Percentiles rank a stretch among this genome's conserved stretches.
phyloP scores from a whole-genome alignment of 116 monocot genomes.

The Posidonia oceanica region DNA sequence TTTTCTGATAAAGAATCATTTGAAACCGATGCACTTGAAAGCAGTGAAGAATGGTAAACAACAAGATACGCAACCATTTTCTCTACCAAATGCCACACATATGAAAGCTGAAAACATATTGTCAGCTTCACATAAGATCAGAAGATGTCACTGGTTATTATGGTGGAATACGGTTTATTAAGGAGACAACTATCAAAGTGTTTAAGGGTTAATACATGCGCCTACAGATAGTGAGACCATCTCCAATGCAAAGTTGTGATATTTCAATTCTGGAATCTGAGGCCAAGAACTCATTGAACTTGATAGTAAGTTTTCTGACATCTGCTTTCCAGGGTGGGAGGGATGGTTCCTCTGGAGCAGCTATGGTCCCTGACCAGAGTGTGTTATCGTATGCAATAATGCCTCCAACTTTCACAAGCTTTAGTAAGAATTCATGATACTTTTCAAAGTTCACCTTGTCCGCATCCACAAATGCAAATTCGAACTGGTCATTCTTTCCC shows the following conservation, averaged over 20 bases:
- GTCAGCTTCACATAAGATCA: too few relatives aligned
- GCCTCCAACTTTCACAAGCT: slow-evolving; percentile 21
- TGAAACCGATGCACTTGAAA: too few relatives aligned
- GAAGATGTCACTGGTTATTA: too few relatives aligned
- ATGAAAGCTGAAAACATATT: too few relatives aligned
- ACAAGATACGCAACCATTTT: too few relatives aligned
- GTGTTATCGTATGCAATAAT: slow-evolving; percentile 28
- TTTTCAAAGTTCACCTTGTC: slow-evolving; percentile 20
- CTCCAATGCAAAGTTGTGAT: slow-evolving; percentile 20
- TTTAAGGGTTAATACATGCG: too few relatives aligned
- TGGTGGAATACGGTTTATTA: too few relatives aligned
- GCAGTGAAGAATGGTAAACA: too few relatives aligned
- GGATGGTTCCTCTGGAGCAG: background rate
- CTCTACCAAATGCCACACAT: too few relatives aligned
- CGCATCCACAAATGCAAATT: slow-evolving; percentile 35
- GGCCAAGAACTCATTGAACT: slow-evolving; percentile 18
- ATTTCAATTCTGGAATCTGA: too few relatives aligned
- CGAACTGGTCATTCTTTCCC: slow-evolving; percentile 14
- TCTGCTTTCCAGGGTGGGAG: background rate
- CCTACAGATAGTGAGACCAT: slow-evolving; percentile 11
- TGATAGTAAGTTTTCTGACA: background rate
- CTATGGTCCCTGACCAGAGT: slow-evolving; percentile 28
- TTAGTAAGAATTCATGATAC: slow-evolving; percentile 27
- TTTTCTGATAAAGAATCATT: too few relatives aligned
- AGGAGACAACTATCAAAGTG: too few relatives aligned